A percentile compares a stretch with the other conserved stretches of the same genome.
Evolutionary conservation across 1,284 basidiomycete species (phyloP).

Genomic region (Tilletia setariae): DNA sequence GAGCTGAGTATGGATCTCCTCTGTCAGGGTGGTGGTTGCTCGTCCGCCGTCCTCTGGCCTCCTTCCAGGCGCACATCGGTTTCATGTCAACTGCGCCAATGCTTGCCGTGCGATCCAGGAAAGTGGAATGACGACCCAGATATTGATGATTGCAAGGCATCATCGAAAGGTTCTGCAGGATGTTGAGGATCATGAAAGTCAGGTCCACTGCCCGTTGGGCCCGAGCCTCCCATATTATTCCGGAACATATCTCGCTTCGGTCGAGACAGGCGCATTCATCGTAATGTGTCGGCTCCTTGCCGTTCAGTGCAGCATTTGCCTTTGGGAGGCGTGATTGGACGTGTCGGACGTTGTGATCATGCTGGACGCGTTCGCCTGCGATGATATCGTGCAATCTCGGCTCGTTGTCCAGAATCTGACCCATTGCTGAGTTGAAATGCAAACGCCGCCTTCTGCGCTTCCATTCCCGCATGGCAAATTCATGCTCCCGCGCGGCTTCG

Average conservation of each 20-base stretch:
- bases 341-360: too few species aligned
- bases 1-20: too few species aligned
- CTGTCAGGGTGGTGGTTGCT: neutral
- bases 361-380: too few species aligned
- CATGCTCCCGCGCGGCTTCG: constrained; percentile 40
- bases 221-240: constrained; percentile 58
- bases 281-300: too few species aligned
- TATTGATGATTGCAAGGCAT: constrained; percentile 70
- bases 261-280: neutral
- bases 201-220: constrained; percentile 60
- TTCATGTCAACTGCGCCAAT: constrained; percentile 58
- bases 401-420: too few species aligned
- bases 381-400: too few species aligned
- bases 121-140: constrained; percentile 66
- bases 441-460: constrained; percentile 24
- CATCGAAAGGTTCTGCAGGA: constrained; percentile 79
- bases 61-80: constrained; percentile 54
- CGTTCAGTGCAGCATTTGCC: too few species aligned
- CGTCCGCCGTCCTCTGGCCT: neutral
- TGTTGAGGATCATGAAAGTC: constrained; percentile 70
- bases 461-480: constrained; percentile 39
- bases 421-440: neutral
- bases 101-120: constrained; percentile 68
- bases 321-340: too few species aligned
- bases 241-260: constrained; percentile 59